Evolutionary conservation across 2,329 filamentous ascomycete genomes (phyloP).

Genomic region (Ceratocystiopsis minuta): DNA sequence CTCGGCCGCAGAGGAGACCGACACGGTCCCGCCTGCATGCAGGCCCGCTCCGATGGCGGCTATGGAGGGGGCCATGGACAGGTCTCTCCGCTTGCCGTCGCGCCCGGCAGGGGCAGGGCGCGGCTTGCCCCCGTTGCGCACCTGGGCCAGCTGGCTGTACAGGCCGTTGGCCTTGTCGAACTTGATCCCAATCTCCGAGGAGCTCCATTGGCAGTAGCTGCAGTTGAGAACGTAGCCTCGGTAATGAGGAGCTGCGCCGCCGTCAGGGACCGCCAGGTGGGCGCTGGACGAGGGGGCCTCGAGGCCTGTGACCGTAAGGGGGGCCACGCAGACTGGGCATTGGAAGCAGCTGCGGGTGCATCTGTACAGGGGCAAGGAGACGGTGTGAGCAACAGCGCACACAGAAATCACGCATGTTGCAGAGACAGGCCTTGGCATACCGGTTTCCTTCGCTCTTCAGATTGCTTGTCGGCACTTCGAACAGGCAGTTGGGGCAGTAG

Average conservation of each 20-base stretch:
- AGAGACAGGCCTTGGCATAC: slow-evolving; percentile 27
- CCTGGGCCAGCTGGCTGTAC: slow-evolving; percentile 55
- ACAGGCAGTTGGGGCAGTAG: slow-evolving; percentile 88
- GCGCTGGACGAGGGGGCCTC: slow-evolving; percentile 33
- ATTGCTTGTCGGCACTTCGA: slow-evolving; percentile 87
- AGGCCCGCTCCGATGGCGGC: background rate
- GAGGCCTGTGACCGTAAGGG: slow-evolving; percentile 55
- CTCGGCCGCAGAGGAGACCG: background rate
- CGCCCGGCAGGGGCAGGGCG: slow-evolving; percentile 32
- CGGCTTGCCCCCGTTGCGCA: slow-evolving; percentile 42
- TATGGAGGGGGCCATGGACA: slow-evolving; percentile 10
- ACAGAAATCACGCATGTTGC: too few relatives aligned
- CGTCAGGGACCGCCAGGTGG: slow-evolving; percentile 26
- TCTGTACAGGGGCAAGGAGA: slow-evolving; percentile 22
- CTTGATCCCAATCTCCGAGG: slow-evolving; percentile 71
- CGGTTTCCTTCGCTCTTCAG: slow-evolving; percentile 85
- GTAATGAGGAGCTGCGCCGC: slow-evolving; percentile 6
- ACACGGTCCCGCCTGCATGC: background rate
- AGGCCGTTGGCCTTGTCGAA: slow-evolving; percentile 84
- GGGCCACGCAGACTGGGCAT: slow-evolving; percentile 74
- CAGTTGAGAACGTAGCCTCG: slow-evolving; percentile 59
- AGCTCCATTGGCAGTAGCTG: slow-evolving; percentile 85
- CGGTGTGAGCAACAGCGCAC: too few relatives aligned
- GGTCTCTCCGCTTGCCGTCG: slow-evolving; percentile 32
- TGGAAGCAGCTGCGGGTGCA: slow-evolving; percentile 92